Conservation (phyloP, 1,139 yeast species). For the Taphrina confusa region DNA sequence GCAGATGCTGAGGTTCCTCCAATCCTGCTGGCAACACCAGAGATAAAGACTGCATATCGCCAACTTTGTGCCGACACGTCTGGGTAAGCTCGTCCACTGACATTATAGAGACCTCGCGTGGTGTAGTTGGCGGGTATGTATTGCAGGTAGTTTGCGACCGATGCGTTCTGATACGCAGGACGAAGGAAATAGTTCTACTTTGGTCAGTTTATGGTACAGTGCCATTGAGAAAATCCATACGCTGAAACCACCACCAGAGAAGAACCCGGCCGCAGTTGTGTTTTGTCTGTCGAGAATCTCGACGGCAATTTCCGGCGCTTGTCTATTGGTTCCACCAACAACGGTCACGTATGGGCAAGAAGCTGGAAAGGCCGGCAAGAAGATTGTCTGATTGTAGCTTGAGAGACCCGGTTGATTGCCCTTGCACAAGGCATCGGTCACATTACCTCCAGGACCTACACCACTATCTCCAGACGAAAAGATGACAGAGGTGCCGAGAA, state of each 20-base stretch:
- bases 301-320: slow-evolving; percentile 14
- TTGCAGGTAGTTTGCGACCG: slow-evolving; percentile 18
- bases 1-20: slow-evolving; percentile 31
- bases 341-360: slow-evolving; percentile 24
- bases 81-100: slow-evolving; percentile 22
- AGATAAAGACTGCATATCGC: slow-evolving; percentile 4
- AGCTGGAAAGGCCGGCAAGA: slow-evolving; percentile 29
- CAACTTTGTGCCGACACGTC: slow-evolving; percentile 29
- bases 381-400: slow-evolving; percentile 7
- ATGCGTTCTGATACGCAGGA: slow-evolving; percentile 16
- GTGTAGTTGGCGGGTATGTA: slow-evolving; percentile 3
- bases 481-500: slow-evolving; percentile 20
- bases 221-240: not conserved
- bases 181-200: slow-evolving; percentile 5
- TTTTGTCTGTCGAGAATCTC: slow-evolving; percentile 11
- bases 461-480: slow-evolving; percentile 27
- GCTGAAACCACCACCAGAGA: slow-evolving; percentile 23
- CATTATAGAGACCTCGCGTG: slow-evolving; percentile 10
- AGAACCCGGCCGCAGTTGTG: slow-evolving; percentile 10
- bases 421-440: slow-evolving; percentile 2
- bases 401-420: slow-evolving; percentile 5
- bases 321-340: slow-evolving; percentile 21
- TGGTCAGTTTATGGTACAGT: not conserved
- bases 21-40: slow-evolving; percentile 2
- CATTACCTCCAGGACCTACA: slow-evolving; percentile 23